Percentiles rank a stretch among this genome's conserved stretches.
These are phyloP conservation scores for Oidiodendron maius DNA, from an alignment of 495 filamentous ascomycete species.

Conservation along the genomic window DNA sequence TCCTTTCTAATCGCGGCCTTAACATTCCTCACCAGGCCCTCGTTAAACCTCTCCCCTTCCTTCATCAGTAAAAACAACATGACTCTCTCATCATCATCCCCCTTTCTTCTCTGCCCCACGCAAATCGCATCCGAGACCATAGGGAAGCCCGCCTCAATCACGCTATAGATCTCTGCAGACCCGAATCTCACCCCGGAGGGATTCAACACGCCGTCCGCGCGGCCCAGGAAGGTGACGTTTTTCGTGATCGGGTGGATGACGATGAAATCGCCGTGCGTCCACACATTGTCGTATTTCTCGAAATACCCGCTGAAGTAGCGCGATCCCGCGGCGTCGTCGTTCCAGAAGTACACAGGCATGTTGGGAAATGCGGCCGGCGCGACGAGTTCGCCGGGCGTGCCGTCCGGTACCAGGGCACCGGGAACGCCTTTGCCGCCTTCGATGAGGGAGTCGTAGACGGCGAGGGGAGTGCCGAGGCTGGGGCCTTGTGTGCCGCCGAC, in stretches of 20 bases:
- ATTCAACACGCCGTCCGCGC: slow-evolving; percentile 88
- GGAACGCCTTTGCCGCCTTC: slow-evolving; percentile 48
- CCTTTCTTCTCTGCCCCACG: slow-evolving; percentile 65
- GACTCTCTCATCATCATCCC: slow-evolving; percentile 67
- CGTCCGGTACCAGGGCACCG: slow-evolving; percentile 48
- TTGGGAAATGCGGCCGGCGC: slow-evolving; percentile 65
- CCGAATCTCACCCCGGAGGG: slow-evolving; percentile 84
- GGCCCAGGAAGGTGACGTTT: slow-evolving; percentile 63
- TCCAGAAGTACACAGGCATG: slow-evolving; percentile 69
- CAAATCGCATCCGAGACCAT: slow-evolving; percentile 63
- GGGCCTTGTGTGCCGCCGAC: slow-evolving; percentile 64
- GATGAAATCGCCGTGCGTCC: slow-evolving; percentile 79
- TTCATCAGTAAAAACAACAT: slow-evolving; percentile 73
- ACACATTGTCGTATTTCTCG: slow-evolving; percentile 63
- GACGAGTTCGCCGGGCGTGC: slow-evolving; percentile 68
- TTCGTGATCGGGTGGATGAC: slow-evolving; percentile 61
- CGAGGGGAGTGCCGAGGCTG: slow-evolving; percentile 57
- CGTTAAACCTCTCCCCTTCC: slow-evolving; percentile 47
- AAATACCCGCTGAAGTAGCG: slow-evolving; percentile 70
- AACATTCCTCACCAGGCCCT: slow-evolving; percentile 50
- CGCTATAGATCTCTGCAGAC: slow-evolving; percentile 72
- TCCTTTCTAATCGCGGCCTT: slow-evolving; percentile 57
- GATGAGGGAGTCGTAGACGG: slow-evolving; percentile 55
- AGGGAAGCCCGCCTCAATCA: slow-evolving; percentile 57
- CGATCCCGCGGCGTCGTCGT: slow-evolving; percentile 37